Base-by-base conservation (phyloP, 208 protist species). In the Lotmaria passim region DNA sequence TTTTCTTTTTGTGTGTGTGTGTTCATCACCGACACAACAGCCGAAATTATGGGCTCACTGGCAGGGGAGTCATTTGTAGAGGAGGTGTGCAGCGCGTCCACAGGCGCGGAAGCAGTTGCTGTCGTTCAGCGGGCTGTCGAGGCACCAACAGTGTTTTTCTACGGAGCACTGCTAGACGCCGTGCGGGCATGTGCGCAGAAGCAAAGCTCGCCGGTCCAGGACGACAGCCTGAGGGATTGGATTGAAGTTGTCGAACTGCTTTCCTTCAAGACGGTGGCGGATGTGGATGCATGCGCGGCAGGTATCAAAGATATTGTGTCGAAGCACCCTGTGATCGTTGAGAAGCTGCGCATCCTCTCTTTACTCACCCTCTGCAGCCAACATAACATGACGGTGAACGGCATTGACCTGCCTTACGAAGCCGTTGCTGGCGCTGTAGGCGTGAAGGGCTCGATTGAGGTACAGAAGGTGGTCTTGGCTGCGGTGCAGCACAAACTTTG, bases 71-170 rank as follows among this genome's bases (percentile, higher is more conserved):
- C 0, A 2, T 74, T 75, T 36, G 71, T 67, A 1, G 38, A 15
- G 14, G 67, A 44, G 21, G 66, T 77, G 21, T 14, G 41, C 33
- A 8, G 23, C 28, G 61, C 77, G 1, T 39, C 73, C 10, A 57
- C 66, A 8, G 30, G 17, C 1, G 39, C 46, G 1, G 81, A 64
- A 2, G 60, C 62, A 0, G 26, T 81, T 14, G 38, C 33, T 1
- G 56, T 24, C 1, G 75, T 78, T 26, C 51, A 69, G 46, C 46
- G 56, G 10, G 75, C 81, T 7, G 38, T 89, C 10, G 73, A 64
- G 8, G 73, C 74, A 14, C 68, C 82, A 3, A 28, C 48, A 6
- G 61, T 89, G 26, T 87, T 87, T 48, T 89, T 89, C 31, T 92
- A 85, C 63, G 81, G 76, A 1, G 46, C 55, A 0, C 46, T 92